These are phyloP conservation scores for Tulasnella sp. DNA, from an alignment of 768 basidiomycete species.

Conservation along the genomic window DNA sequence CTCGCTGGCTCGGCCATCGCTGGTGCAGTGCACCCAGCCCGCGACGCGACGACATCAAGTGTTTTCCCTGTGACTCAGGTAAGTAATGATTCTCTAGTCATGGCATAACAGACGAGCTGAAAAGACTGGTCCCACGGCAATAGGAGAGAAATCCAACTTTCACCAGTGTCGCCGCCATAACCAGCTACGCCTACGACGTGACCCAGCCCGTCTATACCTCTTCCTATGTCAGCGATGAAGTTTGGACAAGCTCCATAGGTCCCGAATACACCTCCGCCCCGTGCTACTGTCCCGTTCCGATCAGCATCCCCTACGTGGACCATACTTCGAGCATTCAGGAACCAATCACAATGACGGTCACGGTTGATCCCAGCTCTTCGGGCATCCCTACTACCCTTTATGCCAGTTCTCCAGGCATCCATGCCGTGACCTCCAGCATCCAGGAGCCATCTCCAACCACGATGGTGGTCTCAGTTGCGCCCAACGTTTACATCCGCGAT, in stretches of 20 bases:
- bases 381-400: too few relatives aligned
- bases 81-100: too few relatives aligned
- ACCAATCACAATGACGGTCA: not conserved
- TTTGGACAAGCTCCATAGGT: not conserved
- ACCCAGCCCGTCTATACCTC: not conserved
- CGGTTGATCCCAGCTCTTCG: too few relatives aligned
- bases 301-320: not conserved
- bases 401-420: too few relatives aligned
- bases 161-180: not conserved
- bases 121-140: not conserved
- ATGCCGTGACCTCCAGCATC: too few relatives aligned
- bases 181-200: not conserved
- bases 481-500: too few relatives aligned
- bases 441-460: too few relatives aligned
- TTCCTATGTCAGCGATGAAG: too few relatives aligned
- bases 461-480: too few relatives aligned
- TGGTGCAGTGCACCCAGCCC: too few relatives aligned
- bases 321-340: not conserved
- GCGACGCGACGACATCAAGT: too few relatives aligned
- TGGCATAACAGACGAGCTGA: not conserved
- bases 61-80: too few relatives aligned
- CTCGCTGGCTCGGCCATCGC: not conserved
- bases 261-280: not conserved
- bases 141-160: not conserved
- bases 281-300: not conserved